Evolutionary conservation across 148 eudicot species (phyloP).

Genomic region (Oxyria digyna): DNA sequence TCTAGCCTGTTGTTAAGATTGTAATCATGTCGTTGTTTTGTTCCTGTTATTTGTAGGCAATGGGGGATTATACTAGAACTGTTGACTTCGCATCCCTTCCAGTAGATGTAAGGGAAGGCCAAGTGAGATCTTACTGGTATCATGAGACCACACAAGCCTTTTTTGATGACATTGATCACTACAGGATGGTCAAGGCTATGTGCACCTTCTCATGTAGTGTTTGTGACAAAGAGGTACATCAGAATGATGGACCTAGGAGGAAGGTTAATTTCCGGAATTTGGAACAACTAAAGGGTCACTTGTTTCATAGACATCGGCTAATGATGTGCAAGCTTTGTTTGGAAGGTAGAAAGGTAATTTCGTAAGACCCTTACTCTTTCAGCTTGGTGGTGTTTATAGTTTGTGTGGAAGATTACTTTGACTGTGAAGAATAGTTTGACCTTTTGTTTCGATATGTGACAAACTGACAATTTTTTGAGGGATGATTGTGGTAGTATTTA

Average conservation of each 20-base stretch:
- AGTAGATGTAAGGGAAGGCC: slow-evolving; percentile 50
- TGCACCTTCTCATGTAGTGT: slow-evolving; percentile 82
- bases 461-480: not conserved
- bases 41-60: slow-evolving; percentile 34
- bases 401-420: not conserved
- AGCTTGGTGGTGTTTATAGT: not conserved
- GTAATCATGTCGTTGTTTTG: not conserved
- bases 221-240: slow-evolving; percentile 62
- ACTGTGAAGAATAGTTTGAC: not conserved
- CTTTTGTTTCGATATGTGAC: not conserved
- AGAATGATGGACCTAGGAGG: slow-evolving; percentile 33
- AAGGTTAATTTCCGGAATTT: slow-evolving; percentile 48
- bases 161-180: slow-evolving; percentile 83
- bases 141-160: slow-evolving; percentile 79
- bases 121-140: slow-evolving; percentile 62
- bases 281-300: slow-evolving; percentile 84
- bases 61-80: slow-evolving; percentile 76
- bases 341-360: slow-evolving; percentile 75
- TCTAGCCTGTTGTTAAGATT: not conserved
- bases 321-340: slow-evolving; percentile 87
- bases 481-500: not conserved
- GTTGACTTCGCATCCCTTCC: slow-evolving; percentile 65
- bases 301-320: slow-evolving; percentile 58
- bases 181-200: slow-evolving; percentile 91
- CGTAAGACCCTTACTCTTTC: not conserved